A percentile compares a stretch with the other conserved stretches of the same genome.
phyloP scores from a whole-genome alignment of 2,329 filamentous ascomycete genomes.

The Sclerotinia trifoliorum region DNA sequence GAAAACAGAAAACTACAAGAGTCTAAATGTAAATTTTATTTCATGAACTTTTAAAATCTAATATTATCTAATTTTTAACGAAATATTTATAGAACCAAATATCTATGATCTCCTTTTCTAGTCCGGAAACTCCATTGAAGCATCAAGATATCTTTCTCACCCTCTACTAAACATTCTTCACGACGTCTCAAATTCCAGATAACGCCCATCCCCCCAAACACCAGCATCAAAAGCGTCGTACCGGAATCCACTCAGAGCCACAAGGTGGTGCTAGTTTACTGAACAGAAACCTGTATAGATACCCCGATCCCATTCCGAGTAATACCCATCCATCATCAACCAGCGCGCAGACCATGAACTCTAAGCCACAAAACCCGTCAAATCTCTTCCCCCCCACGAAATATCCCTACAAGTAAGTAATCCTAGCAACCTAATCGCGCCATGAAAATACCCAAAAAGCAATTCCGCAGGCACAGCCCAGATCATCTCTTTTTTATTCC shows the following conservation, averaged over 20 bases:
- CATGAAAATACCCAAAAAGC: neutral
- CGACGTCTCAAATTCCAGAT: neutral
- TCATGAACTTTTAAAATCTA: neutral
- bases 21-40: neutral
- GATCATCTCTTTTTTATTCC: neutral
- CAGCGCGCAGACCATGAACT: no score
- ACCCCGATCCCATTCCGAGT: neutral
- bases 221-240: neutral
- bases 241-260: neutral
- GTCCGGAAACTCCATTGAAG: neutral
- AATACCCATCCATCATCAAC: neutral
- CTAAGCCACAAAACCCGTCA: neutral
- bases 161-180: no score
- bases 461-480: neutral
- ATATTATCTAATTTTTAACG: neutral
- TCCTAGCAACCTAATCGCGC: neutral
- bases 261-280: neutral
- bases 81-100: neutral
- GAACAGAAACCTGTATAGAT: neutral
- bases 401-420: slow-evolving; percentile 2
- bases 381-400: neutral
- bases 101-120: neutral
- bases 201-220: neutral
- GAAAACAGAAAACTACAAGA: no score
- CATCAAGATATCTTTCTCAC: neutral